These are phyloP conservation scores for Nicotiana obtusifolia DNA, from an alignment of 257 asterid species.

Conservation along the genomic window DNA sequence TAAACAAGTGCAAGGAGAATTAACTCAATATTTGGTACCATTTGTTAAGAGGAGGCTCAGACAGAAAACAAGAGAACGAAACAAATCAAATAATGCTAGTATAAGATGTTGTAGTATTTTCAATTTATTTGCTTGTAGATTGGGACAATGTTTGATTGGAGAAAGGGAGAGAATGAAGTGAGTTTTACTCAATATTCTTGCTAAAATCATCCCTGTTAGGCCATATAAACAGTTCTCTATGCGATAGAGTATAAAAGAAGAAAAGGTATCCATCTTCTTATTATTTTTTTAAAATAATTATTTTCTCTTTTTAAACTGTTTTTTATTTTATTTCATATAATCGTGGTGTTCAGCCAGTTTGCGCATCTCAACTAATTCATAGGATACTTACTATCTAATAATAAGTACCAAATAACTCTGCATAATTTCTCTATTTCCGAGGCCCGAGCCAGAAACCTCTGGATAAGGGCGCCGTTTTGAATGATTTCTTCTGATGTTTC, in stretches of 20 bases:
- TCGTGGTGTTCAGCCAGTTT: too few species aligned
- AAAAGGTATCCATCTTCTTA: background rate
- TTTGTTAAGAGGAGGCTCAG: conserved; percentile 1
- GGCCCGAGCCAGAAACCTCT: too few species aligned
- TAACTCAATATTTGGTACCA: conserved; percentile 27
- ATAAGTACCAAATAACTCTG: too few species aligned
- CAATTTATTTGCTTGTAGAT: background rate
- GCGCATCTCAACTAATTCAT: too few species aligned
- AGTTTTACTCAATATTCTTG: conserved; percentile 27
- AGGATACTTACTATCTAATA: too few species aligned
- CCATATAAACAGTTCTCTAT: background rate
- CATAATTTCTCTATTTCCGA: too few species aligned
- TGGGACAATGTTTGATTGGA: conserved; percentile 5
- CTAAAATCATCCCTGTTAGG: background rate
- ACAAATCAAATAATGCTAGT: background rate
- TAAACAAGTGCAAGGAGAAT: conserved; percentile 32
- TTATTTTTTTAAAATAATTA: too few species aligned
- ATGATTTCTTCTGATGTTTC: too few species aligned
- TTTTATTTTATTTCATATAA: too few species aligned
- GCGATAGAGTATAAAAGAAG: background rate
- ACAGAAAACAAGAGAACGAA: background rate
- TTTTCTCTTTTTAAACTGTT: too few species aligned
- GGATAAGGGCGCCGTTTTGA: too few species aligned
- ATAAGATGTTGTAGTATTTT: background rate
- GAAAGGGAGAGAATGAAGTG: conserved; percentile 28